Percentiles rank a stretch among this genome's conserved stretches.
These are phyloP conservation scores for Scytalidium lignicola DNA, from an alignment of 2,329 filamentous ascomycete genomes.

Conservation along the genomic window DNA sequence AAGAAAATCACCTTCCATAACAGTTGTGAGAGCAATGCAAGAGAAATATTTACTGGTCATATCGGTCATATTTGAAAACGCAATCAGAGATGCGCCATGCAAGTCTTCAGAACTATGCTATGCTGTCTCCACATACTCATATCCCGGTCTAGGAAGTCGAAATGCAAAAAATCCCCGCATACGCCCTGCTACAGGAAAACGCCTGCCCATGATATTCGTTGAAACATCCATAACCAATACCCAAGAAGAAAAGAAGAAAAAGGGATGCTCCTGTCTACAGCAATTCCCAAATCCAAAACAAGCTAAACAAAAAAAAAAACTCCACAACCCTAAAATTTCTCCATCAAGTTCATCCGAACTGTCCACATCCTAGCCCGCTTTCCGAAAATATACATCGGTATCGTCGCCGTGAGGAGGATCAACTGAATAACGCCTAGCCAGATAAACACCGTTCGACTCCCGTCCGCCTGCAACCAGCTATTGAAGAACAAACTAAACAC, in stretches of 20 bases:
- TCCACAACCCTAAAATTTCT: slow-evolving; percentile 49
- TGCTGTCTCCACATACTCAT: neutral
- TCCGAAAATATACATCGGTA: slow-evolving; percentile 92
- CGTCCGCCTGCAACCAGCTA: slow-evolving; percentile 71
- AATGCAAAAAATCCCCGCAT: neutral
- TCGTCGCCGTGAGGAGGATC: slow-evolving; percentile 64
- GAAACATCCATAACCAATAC: neutral
- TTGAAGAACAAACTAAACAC: slow-evolving; percentile 87
- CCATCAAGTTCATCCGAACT: slow-evolving; percentile 78
- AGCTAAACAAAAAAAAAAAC: neutral
- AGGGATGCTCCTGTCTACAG: too few relatives aligned
- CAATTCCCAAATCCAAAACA: neutral
- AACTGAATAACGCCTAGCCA: slow-evolving; percentile 84
- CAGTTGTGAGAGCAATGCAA: too few relatives aligned
- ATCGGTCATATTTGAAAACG: neutral
- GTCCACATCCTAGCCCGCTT: slow-evolving; percentile 95
- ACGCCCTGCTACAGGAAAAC: neutral
- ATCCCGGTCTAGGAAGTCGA: neutral
- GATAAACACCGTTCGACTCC: slow-evolving; percentile 72
- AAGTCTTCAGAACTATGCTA: neutral
- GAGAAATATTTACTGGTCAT: neutral
- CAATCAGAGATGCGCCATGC: neutral
- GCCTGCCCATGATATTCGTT: neutral
- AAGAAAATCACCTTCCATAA: too few relatives aligned
- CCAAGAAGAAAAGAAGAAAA: neutral